Base-by-base conservation (phyloP, 805 yeast genomes). In the Lipomyces spencermartinsiae region DNA sequence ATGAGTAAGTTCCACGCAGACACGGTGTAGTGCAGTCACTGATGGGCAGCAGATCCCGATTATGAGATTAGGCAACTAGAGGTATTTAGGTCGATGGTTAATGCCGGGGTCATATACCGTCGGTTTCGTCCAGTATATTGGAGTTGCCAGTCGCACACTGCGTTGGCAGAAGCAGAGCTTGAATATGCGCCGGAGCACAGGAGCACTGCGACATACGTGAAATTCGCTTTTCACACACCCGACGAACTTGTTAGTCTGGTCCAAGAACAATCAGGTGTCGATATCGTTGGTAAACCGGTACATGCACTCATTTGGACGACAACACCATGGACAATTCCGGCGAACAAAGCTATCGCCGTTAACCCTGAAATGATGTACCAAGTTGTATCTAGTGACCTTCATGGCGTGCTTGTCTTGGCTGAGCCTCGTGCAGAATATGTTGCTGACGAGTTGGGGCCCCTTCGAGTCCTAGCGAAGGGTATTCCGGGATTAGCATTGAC, bases 121-220 rank as follows among this genome's bases (percentile, higher is more conserved):
- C 97, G 93, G 76, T 86, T 89, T 74, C 93, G 93, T 76, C 99
- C 99, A 0, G 98, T 96, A 0, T 95, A 89, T 83, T 95, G 98
- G 98, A 97, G 98, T 0, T 89, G 94, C 70, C 97, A 93, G 75
- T 91, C 97, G 1, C 85, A 87, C 66, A 93, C 99, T 0, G 98
- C 98, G 0, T 81, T 95, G 70, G 99, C 99, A 0, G 99, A 95
- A 78, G 94, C 97, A 25, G 99, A 95, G 77, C 82, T 95, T 66
- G 97, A 94, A 75, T 95, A 95, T 78, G 90, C 90, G 61, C 86
- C 86, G 25, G 75, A 82, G 16, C 97, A 92, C 77, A 81, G 75
- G 56, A 90, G 97, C 0, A 85, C 81, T 4, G 89, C 97, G 1
- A 87, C 86, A 0, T 88, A 84, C 75, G 86, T 90, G 7, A 87